A percentile compares a stretch with the other conserved stretches of the same genome.
Evolutionary conservation across 2,329 filamentous ascomycete species (phyloP).

Genomic region (Byssochlamys sp.): DNA sequence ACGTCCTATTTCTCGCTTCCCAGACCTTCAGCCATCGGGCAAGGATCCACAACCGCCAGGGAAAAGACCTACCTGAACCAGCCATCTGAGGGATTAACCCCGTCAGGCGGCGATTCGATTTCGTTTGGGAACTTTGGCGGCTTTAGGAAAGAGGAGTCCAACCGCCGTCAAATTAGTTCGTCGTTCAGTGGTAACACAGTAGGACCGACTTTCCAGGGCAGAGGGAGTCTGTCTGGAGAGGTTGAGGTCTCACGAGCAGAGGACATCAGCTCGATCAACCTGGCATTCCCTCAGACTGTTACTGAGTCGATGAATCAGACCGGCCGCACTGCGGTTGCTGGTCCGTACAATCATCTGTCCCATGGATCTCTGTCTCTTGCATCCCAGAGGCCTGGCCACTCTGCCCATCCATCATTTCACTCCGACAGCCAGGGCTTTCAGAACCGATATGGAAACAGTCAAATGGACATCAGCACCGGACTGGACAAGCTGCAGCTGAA

Average conservation of each 20-base stretch:
- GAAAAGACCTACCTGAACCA: slow-evolving; percentile 27
- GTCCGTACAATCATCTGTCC: slow-evolving; percentile 23
- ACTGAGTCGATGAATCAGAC: slow-evolving; percentile 19
- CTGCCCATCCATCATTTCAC: slow-evolving; percentile 30
- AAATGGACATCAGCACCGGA: slow-evolving; percentile 21
- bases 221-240: slow-evolving; percentile 17
- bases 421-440: slow-evolving; percentile 29
- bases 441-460: slow-evolving; percentile 17
- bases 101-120: slow-evolving; percentile 22
- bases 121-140: slow-evolving; percentile 21
- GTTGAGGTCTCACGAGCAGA: slow-evolving; percentile 22
- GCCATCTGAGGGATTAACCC: slow-evolving; percentile 23
- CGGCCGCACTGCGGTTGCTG: slow-evolving; percentile 14
- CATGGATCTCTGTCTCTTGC: slow-evolving; percentile 26
- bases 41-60: slow-evolving; percentile 20
- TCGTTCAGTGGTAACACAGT: slow-evolving; percentile 24
- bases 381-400: slow-evolving; percentile 25
- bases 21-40: slow-evolving; percentile 39
- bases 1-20: slow-evolving; percentile 39
- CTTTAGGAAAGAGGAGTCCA: slow-evolving; percentile 25
- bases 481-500: slow-evolving; percentile 29
- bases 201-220: slow-evolving; percentile 20
- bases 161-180: slow-evolving; percentile 21
- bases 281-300: slow-evolving; percentile 19
- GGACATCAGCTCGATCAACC: slow-evolving; percentile 18